Percentiles rank a stretch among this genome's conserved stretches.
Conservation (phyloP, 257 asterid species). For the Vinca minor region DNA sequence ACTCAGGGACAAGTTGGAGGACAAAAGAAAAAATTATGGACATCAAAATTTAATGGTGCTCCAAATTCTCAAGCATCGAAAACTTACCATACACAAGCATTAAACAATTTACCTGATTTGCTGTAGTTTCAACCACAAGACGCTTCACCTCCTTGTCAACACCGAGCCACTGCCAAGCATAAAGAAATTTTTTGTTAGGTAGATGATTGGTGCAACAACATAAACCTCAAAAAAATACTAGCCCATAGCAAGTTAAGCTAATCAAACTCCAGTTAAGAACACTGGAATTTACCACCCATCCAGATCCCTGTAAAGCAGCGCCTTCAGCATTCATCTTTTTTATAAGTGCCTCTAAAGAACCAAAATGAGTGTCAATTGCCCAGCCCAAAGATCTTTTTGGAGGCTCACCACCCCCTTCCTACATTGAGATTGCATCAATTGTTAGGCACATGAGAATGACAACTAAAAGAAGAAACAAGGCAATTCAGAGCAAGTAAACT, state of each 20-base stretch:
- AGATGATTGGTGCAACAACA: neutral
- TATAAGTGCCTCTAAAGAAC: conserved; percentile 55
- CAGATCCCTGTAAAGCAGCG: conserved; percentile 84
- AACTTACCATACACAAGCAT: neutral
- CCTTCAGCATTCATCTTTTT: conserved; percentile 73
- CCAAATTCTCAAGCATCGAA: neutral
- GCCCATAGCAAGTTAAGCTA: neutral
- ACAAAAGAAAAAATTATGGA: neutral
- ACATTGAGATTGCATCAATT: conserved; percentile 20
- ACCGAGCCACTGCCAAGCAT: conserved; percentile 59
- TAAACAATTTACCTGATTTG: conserved; percentile 50
- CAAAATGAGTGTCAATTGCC: conserved; percentile 57
- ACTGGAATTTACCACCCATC: conserved; percentile 64
- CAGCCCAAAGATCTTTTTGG: conserved; percentile 58
- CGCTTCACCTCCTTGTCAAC: conserved; percentile 58
- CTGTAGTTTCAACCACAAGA: conserved; percentile 61
- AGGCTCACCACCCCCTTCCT: conserved; percentile 85
- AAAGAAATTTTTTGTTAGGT: conserved; percentile 4
- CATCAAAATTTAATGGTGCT: neutral
- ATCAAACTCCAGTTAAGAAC: neutral
- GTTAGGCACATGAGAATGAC: neutral
- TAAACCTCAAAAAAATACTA: neutral
- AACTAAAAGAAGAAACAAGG: conserved; percentile 1
- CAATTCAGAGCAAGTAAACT: conserved; percentile 18
- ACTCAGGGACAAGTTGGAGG: neutral